Evolutionary conservation across 345 rosid species (phyloP), one percentile per base, ranked within the genome.

Genomic region (Eucalyptus sp.): DNA sequence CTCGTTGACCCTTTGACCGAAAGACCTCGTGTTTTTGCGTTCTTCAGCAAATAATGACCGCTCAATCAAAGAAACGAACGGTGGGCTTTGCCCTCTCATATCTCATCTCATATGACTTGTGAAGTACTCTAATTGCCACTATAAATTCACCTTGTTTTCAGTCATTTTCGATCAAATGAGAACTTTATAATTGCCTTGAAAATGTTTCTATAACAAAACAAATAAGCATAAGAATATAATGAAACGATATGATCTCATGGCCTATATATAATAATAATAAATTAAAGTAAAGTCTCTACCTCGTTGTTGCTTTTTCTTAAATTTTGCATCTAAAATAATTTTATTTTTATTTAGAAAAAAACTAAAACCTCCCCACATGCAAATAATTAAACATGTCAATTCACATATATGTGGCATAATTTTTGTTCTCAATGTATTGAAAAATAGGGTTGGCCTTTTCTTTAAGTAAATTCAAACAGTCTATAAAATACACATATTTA

Each of bases 101-200:
- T 56, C 62, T 22, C 62, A 22, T 56, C 12, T 8, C 12, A 56
- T 11, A 9, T 56, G 0, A 24, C 13, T 24, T 6, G 6, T 24
- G 29, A 56, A 24, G 5, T 4, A 1, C 13, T 22, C 6, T 4
- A 56, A 56, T 24, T 56, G 27, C 0, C 27, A 56, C 0, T 24
- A 56, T 0, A 56, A 9, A 56, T 56, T 56, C 62, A 56, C 62
- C 27, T 22, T 56, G 0, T 56, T 22, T 22, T 22, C 6, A 56
- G 13, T 22, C 27, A 56, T 56, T 56, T 56, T 56, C 4, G 11
- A 24, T 56, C 12, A 22, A 22, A 4, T 4, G 27, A 56, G 12
- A 56, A 56, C 62, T 58, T 1, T 24, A 24, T 58, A 58, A 58
- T 56, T 25, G 62, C 29, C 13, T 56, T 56, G 13, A 24, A 52